These are phyloP conservation scores for Alternaria sp. DNA, from an alignment of 2,329 filamentous ascomycete species.

Conservation along the genomic window DNA sequence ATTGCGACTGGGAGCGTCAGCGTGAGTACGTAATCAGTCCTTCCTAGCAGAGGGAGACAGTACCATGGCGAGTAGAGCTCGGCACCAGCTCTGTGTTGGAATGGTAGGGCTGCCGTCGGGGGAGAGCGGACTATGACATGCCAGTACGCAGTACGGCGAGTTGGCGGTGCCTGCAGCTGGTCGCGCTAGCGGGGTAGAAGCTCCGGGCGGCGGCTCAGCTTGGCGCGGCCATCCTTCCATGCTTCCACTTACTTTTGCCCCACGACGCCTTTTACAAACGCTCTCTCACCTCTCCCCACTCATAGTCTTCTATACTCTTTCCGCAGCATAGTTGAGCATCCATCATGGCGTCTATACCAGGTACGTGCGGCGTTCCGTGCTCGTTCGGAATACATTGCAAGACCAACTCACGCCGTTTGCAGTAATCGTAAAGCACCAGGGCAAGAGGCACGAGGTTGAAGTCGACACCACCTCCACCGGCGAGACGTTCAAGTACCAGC, in stretches of 20 bases:
- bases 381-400: slow-evolving; percentile 1
- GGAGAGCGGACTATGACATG: slow-evolving; percentile 41
- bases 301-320: slow-evolving; percentile 2
- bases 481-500: slow-evolving; percentile 93
- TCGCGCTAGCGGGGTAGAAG: slow-evolving; percentile 37
- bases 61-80: slow-evolving; percentile 44
- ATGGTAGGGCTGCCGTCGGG: slow-evolving; percentile 28
- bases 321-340: slow-evolving; percentile 14
- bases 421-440: slow-evolving; percentile 95
- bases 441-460: slow-evolving; percentile 94
- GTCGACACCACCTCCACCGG: slow-evolving; percentile 84
- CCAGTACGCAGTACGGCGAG: slow-evolving; percentile 40
- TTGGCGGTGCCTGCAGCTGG: slow-evolving; percentile 38
- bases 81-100: slow-evolving; percentile 30
- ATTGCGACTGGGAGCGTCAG: slow-evolving; percentile 77
- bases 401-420: slow-evolving; percentile 33
- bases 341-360: slow-evolving; percentile 52
- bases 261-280: slow-evolving; percentile 35
- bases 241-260: slow-evolving; percentile 45
- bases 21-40: slow-evolving; percentile 10
- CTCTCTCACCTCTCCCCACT: slow-evolving; percentile 21
- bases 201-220: slow-evolving; percentile 31
- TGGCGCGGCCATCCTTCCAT: slow-evolving; percentile 36
- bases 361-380: slow-evolving; percentile 25
- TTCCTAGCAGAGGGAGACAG: not conserved